Evolutionary conservation across 2,329 filamentous ascomycete genomes (phyloP), one percentile per base, ranked within the genome.

Genomic region (Aspergillus aculeatinus): DNA sequence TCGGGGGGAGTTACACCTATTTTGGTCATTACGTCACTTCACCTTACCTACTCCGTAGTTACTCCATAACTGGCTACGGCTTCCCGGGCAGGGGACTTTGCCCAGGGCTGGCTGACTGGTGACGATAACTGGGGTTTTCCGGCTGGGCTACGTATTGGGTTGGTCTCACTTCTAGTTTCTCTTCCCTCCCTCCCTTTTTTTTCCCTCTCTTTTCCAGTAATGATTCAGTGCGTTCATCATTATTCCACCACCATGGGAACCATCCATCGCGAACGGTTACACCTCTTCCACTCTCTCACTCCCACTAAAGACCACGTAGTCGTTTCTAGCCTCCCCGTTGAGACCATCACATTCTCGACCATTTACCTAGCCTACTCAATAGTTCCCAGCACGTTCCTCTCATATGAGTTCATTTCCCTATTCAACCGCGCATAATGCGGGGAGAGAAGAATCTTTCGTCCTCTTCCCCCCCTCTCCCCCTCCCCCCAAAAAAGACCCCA

Each of bases 11-110:
- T n/a, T 44, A 44, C 39, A 19, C 39, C 39, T 19, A 44, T 44
- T 44, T n/a, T 44, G 39, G 5, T 44, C 39, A 44, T 63, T 57
- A 62, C 60, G 60, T 62, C 57, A 62, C 39, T 62, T 55, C 12
- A 35, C 27, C 27, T 29, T 29, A 7, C 27, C 27, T 29, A 29
- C 27, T 35, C 33, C 33, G 11, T 35, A 35, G 33, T 35, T 12
- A 16, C 14, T 35, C 14, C 33, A 4, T 16, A 16, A 29, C 27
- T 57, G 27, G 39, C 47, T 48, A 59, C 59, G 61, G 61, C 61
- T 63, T 63, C 59, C 59, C 59, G 61, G 55, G 5, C 35, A 48
- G 39, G 39, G 39, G 39, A 19, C 7, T n/a, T 35, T 44, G 14
- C 16, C 39, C 14, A 44, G 39, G 39, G 39, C 39, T 44, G 42